phyloP scores from a whole-genome alignment of 768 basidiomycete species.

The Tulasnella sp. region DNA sequence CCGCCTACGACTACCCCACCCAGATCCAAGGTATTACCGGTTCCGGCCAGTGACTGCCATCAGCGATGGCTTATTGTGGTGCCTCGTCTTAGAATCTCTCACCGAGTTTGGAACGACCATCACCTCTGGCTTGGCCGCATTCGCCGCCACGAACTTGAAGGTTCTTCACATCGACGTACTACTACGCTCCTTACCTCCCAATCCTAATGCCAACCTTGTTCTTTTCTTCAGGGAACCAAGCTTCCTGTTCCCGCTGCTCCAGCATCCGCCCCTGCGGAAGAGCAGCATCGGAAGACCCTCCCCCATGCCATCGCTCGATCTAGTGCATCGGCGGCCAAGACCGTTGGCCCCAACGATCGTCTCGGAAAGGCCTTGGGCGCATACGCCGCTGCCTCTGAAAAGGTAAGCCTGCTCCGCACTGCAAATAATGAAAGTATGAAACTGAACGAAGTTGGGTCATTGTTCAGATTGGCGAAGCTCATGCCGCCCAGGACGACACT shows the following conservation, averaged over 20 bases:
- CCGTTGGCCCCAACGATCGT: slow-evolving; percentile 46
- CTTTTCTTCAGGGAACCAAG: slow-evolving; percentile 56
- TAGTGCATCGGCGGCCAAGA: slow-evolving; percentile 53
- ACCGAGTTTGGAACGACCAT: slow-evolving; percentile 67
- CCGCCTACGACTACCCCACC: slow-evolving; percentile 72
- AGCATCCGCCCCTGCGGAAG: slow-evolving; percentile 45
- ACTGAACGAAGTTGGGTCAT: neutral
- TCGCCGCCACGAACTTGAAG: slow-evolving; percentile 83
- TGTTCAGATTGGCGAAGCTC: slow-evolving; percentile 57
- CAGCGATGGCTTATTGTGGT: neutral
- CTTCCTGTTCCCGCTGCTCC: slow-evolving; percentile 65
- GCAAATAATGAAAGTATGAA: neutral
- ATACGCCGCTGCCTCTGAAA: slow-evolving; percentile 81
- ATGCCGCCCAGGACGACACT: slow-evolving; percentile 71
- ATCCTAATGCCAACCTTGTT: neutral
- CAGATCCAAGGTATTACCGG: slow-evolving; percentile 25
- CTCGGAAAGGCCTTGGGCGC: slow-evolving; percentile 72
- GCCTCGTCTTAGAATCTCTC: slow-evolving; percentile 59
- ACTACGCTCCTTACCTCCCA: neutral
- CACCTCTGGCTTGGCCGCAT: slow-evolving; percentile 69
- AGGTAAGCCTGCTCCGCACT: slow-evolving; percentile 36
- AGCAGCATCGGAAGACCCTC: slow-evolving; percentile 85
- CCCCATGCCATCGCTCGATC: slow-evolving; percentile 91
- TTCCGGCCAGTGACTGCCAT: neutral
- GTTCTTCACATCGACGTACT: slow-evolving; percentile 25